Evolutionary conservation across 176 grass and related monocot genomes (phyloP), one percentile per base, ranked within the genome.

Genomic region (bread wheat (Triticum aestivum)): DNA sequence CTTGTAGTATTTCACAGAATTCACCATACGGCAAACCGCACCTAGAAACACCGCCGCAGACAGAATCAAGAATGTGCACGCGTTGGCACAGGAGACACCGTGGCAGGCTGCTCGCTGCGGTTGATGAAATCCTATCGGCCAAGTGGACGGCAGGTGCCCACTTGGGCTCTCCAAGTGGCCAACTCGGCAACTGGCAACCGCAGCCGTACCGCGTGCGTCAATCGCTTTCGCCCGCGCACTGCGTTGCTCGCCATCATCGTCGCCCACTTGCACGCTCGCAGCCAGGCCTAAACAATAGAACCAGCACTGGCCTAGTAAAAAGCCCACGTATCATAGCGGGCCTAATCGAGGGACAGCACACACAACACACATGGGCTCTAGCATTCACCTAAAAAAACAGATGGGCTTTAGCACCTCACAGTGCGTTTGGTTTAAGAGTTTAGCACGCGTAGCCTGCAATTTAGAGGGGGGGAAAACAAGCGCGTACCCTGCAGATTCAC

Each of bases 91-190:
- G 54, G 54, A 59, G 54, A 41, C 21, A 33, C 33, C 54, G 23
- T 21, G 59, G 61, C 78, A 64, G n/a, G n/a, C 62, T 14, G 34
- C 21, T 79, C 41, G 9, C n/a, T 17, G 64, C 7, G 45, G 69
- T 38, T 11, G 33, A 34, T 34, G 35, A 11, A 8, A 70, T 21
- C 27, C 9, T 37, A 34, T 69, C 23, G 3, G 77, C 61, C 77
- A 79, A 79, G 34, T 62, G 77, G 61, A 26, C 20, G n/a, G 38
- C 39, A 21, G 63, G 26, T n/a, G 11, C 9, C 78, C 61, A 81
- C 79, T 67, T 81, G 41, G 63, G 17, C 26, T 33, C 3, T 8
- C 80, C 78, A 80, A 65, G 20, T 39, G 12, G 80, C 80, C 66
- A 70, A 83, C 65, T 72, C 52, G 72, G 54, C 54, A 58, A 58